Conservation (phyloP, 2,329 filamentous ascomycete genomes). For the Exserohilum rostratum region DNA sequence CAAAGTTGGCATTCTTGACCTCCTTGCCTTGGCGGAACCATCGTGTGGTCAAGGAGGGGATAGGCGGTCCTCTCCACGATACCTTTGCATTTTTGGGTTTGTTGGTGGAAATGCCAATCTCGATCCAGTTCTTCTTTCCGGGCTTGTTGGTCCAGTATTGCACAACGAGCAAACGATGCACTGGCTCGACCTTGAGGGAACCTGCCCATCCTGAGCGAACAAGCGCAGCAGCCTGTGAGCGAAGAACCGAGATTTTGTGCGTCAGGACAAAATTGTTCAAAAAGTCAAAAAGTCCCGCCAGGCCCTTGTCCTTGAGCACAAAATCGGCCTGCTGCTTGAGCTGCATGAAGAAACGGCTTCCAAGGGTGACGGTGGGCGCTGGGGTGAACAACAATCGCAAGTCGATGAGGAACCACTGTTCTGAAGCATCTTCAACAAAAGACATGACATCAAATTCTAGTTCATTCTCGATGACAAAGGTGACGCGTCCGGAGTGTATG, state of each 20-base stretch:
- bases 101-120: slow-evolving; percentile 79
- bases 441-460: slow-evolving; percentile 95
- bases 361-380: slow-evolving; percentile 63
- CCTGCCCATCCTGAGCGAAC: slow-evolving; percentile 76
- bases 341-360: slow-evolving; percentile 64
- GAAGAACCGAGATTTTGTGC: slow-evolving; percentile 84
- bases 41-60: slow-evolving; percentile 62
- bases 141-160: slow-evolving; percentile 85
- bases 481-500: slow-evolving; percentile 85
- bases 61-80: slow-evolving; percentile 42
- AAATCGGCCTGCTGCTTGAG: slow-evolving; percentile 77
- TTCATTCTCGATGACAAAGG: slow-evolving; percentile 80
- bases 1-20: slow-evolving; percentile 69
- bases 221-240: slow-evolving; percentile 76
- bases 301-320: slow-evolving; percentile 70
- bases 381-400: slow-evolving; percentile 84
- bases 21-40: slow-evolving; percentile 88
- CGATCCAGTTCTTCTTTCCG: slow-evolving; percentile 84
- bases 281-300: slow-evolving; percentile 82
- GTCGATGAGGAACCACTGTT: slow-evolving; percentile 94
- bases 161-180: slow-evolving; percentile 81
- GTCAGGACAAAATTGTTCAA: slow-evolving; percentile 88
- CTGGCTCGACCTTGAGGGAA: slow-evolving; percentile 74
- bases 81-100: slow-evolving; percentile 44
- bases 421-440: slow-evolving; percentile 79